These are phyloP conservation scores for Pseudogymnoascus sp. DNA, from an alignment of 2,329 filamentous ascomycete genomes.

Conservation along the genomic window DNA sequence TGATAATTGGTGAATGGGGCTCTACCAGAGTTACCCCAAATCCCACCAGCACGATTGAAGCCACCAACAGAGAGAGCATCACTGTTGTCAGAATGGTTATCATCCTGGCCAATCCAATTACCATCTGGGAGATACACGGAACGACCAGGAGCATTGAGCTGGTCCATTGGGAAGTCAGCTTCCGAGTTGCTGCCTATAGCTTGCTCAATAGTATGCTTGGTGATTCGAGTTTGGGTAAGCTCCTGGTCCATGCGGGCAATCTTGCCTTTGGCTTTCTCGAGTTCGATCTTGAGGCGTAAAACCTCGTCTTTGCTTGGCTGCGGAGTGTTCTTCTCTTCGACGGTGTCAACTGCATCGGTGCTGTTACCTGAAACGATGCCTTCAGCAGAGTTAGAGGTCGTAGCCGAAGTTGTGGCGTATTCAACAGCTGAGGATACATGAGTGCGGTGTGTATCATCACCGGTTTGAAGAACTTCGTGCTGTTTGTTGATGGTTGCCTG, in stretches of 20 bases:
- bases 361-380: slow-evolving; percentile 38
- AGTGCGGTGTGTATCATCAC: slow-evolving; percentile 24
- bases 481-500: slow-evolving; percentile 54
- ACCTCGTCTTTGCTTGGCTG: slow-evolving; percentile 48
- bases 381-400: slow-evolving; percentile 50
- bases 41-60: slow-evolving; percentile 48
- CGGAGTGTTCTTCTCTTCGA: slow-evolving; percentile 33
- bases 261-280: slow-evolving; percentile 63
- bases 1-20: slow-evolving; percentile 28
- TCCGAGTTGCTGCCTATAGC: slow-evolving; percentile 44
- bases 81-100: slow-evolving; percentile 50
- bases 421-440: slow-evolving; percentile 31
- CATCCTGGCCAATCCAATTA: slow-evolving; percentile 48
- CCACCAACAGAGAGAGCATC: slow-evolving; percentile 46
- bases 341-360: slow-evolving; percentile 47
- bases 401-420: slow-evolving; percentile 42
- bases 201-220: slow-evolving; percentile 53
- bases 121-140: slow-evolving; percentile 35
- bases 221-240: slow-evolving; percentile 57
- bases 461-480: slow-evolving; percentile 43
- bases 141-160: slow-evolving; percentile 30
- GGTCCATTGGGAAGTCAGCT: slow-evolving; percentile 30
- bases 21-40: slow-evolving; percentile 46
- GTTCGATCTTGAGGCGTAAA: slow-evolving; percentile 61
- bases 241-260: slow-evolving; percentile 68